These are phyloP conservation scores for Xylaria multiplex DNA, from an alignment of 2,329 filamentous ascomycete genomes.

Conservation along the genomic window DNA sequence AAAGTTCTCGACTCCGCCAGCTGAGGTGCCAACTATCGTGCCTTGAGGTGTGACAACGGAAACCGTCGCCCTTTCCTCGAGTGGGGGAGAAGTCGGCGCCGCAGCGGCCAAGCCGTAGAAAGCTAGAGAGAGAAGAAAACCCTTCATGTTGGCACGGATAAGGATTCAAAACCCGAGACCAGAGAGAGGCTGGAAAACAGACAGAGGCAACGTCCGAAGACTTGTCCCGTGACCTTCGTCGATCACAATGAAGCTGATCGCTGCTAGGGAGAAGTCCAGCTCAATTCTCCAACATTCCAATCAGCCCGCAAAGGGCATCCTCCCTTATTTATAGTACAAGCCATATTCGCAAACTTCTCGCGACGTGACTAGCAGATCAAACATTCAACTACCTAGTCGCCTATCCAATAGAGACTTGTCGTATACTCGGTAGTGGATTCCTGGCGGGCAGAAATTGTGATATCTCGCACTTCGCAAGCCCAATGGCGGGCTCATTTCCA, in stretches of 20 bases:
- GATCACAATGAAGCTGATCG: constrained; percentile 11
- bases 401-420: not conserved
- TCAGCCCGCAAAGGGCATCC: not conserved
- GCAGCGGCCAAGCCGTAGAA: constrained; percentile 40
- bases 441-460: constrained; percentile 8
- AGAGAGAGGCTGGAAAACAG: not conserved
- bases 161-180: not conserved
- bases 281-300: constrained; percentile 15
- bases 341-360: not conserved
- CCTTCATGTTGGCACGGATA: constrained; percentile 31
- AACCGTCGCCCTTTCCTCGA: constrained; percentile 41
- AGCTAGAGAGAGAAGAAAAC: constrained; percentile 20
- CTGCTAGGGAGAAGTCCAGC: not conserved
- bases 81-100: constrained; percentile 37
- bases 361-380: constrained; percentile 17
- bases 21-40: constrained; percentile 45
- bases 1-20: constrained; percentile 69
- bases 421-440: not conserved
- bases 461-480: constrained; percentile 2
- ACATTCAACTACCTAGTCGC: not conserved
- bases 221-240: constrained; percentile 8
- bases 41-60: constrained; percentile 46
- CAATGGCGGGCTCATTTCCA: constrained; percentile 7
- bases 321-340: constrained; percentile 24
- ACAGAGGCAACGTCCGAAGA: not conserved